Base-by-base conservation (phyloP, 2,329 filamentous ascomycete species). In the Colletotrichum tanaceti region DNA sequence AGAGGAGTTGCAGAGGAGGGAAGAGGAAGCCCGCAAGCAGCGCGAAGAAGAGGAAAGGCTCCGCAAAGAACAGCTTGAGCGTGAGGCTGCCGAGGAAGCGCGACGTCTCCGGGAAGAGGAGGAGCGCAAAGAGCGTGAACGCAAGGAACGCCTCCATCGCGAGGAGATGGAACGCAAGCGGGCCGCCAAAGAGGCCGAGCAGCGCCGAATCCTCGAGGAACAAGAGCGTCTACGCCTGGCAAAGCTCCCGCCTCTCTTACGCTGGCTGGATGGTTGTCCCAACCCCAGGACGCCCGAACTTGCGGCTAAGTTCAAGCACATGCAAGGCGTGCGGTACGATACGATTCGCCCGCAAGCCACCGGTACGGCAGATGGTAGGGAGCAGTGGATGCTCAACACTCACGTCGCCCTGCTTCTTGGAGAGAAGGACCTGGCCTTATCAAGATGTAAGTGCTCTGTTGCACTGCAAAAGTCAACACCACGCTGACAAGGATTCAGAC, bases 311-410 rank as follows among this genome's bases (percentile, higher is more conserved):
- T 90, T 91, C 75, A 81, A 81, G 70, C 80, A 78, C 54, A 85
- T 90, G 70, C 84, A 87, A 72, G 89, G 89, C 18, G 86, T 89
- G 55, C 86, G 89, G 24, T 90, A 87, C 73, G 89, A 91, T 75
- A 90, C 87, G 4, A 89, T 91, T 65, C 82, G 83, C 16, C 82
- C 84, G 4, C 82, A 83, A 38, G 79, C 84, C 16, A 86, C 84
- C 6, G 84, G 85, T 9, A 86, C 84, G 13, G 72, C 83, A 1
- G 84, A 84, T 54, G 88, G 87, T n/a, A 84, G 88, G 58, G 89
- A 90, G 72, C 87, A 89, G 72, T 91, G 89, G 89, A 77, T 91
- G 63, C 82, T 91, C 58, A 91, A 90, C 73, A 87, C 86, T 3
- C 86, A 90, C 65, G 88, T 86, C 58, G 89, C 89, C 10, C 78